Percentiles rank a stretch among this genome's conserved stretches.
These are phyloP conservation scores for Licmophora abbreviata DNA, from an alignment of 108 stramenopile species.

Conservation along the genomic window DNA sequence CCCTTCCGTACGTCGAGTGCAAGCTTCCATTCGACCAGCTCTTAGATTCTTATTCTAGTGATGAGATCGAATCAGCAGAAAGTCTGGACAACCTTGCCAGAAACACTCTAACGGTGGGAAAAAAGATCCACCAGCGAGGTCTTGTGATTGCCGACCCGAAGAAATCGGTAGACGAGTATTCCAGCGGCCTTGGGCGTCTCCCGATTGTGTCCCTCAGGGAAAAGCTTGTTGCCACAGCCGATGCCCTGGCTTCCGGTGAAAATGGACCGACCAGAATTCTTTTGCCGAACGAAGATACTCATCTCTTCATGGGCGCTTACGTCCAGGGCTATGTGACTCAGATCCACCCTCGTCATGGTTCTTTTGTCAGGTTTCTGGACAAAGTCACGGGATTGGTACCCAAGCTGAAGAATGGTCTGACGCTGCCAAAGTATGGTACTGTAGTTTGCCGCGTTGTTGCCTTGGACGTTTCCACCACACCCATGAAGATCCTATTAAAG, in stretches of 20 bases:
- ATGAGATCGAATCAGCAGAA: constrained; percentile 40
- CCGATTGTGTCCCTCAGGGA: constrained; percentile 63
- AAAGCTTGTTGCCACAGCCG: constrained; percentile 38
- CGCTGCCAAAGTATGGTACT: constrained; percentile 47
- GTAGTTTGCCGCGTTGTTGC: constrained; percentile 55
- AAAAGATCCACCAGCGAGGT: constrained; percentile 61
- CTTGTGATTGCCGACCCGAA: constrained; percentile 49
- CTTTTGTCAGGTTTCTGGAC: constrained; percentile 77
- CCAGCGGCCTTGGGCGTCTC: constrained; percentile 42
- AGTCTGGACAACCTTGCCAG: constrained; percentile 53
- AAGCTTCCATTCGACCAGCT: constrained; percentile 78
- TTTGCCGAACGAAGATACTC: constrained; percentile 39
- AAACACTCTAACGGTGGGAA: constrained; percentile 50
- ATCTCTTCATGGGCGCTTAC: constrained; percentile 56
- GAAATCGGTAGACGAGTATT: constrained; percentile 39
- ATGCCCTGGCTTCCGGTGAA: constrained; percentile 10
- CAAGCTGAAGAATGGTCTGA: constrained; percentile 66
- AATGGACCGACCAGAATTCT: constrained; percentile 18
- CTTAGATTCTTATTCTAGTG: constrained; percentile 50
- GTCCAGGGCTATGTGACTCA: constrained; percentile 63
- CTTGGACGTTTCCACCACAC: constrained; percentile 55
- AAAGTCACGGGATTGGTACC: constrained; percentile 76
- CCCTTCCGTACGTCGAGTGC: constrained; percentile 37
- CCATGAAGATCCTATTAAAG: constrained; percentile 56
- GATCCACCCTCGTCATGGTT: constrained; percentile 66